Conservation (phyloP, 2,329 filamentous ascomycete species). For the Fusarium armeniacum region DNA sequence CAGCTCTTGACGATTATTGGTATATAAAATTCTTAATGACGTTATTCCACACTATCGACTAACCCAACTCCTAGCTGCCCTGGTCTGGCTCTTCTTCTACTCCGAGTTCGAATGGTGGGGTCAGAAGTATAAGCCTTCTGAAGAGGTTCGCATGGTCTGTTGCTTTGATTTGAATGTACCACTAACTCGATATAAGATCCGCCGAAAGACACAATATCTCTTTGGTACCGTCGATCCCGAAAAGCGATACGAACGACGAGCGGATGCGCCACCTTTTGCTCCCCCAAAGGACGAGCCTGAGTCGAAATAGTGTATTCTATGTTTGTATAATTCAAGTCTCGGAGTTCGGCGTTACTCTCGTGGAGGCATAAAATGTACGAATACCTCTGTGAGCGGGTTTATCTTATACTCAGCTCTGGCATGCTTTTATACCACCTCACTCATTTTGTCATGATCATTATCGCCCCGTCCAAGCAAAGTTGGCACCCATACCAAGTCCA, state of each 20-base stretch:
- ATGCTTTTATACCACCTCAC: slow-evolving; percentile 15
- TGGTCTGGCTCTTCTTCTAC: slow-evolving; percentile 59
- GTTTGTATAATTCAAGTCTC: slow-evolving; percentile 48
- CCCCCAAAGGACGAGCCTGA: slow-evolving; percentile 47
- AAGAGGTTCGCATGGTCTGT: slow-evolving; percentile 54
- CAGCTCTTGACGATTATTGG: slow-evolving; percentile 72
- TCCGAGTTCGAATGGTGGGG: slow-evolving; percentile 62
- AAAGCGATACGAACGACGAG: slow-evolving; percentile 59
- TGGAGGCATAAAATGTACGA: slow-evolving; percentile 44
- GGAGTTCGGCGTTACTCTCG: slow-evolving; percentile 52
- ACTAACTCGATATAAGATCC: slow-evolving; percentile 51
- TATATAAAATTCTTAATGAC: slow-evolving; percentile 49
- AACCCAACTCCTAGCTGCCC: slow-evolving; percentile 50
- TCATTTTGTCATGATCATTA: slow-evolving; percentile 44
- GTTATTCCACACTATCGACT: slow-evolving; percentile 11
- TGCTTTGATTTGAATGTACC: neutral
- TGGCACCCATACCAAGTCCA: slow-evolving; percentile 69
- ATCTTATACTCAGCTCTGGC: slow-evolving; percentile 39
- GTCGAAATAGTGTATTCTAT: slow-evolving; percentile 48
- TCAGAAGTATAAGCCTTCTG: slow-evolving; percentile 59
- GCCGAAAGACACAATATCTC: slow-evolving; percentile 55
- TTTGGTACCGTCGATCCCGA: slow-evolving; percentile 60
- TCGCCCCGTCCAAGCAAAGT: slow-evolving; percentile 68
- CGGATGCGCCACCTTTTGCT: slow-evolving; percentile 55
- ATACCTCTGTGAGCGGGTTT: slow-evolving; percentile 41